Evolutionary conservation across 805 yeast species (phyloP), one percentile per base, ranked within the genome.

Genomic region (Candida nonsorbophila): DNA sequence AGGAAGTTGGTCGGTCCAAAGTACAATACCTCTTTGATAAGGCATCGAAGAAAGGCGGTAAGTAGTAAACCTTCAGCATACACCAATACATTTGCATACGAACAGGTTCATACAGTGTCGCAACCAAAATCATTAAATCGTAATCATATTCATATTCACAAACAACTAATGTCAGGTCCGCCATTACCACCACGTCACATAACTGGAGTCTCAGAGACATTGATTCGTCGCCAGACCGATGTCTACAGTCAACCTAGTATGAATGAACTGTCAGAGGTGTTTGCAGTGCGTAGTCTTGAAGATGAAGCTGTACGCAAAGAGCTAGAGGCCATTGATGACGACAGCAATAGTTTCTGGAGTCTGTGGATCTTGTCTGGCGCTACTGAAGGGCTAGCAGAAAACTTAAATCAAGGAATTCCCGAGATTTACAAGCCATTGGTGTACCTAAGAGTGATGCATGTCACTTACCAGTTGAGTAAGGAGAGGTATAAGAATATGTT

Each of bases 401-500:
- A 49, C 7, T 26, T 63, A 12, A 18, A 43, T 1, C 20, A 30
- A 4, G 67, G 67, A 1, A 49, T 64, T 4, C 66, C 69, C 1
- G 38, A 21, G 2, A 37, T 42, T 2, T 38, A 55, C 25, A 42
- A 68, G 23, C 42, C 53, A 4, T 32, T 49, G n/a, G 51, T 58
- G 1, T 64, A 64, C 31, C 41, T 56, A 25, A 57, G 53, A 30
- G 44, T 48, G 4, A 41, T 62, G 27, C 56, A 55, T 30, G 49
- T 62, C 3, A 45, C 49, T 28, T 42, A 51, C 34, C 46, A 41
- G 19, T 37, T 61, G 24, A 59, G 49, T 24, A 49, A 49, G 29
- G 61, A 53, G 22, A 46, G 44, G 13, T 64, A 55, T 31, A 47
- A 42, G 5, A 47, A 47, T 16, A 34, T 64, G 14, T 41, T 56